Conservation (phyloP, 176 grass and related monocot genomes). For the Rhynchospora pubera region DNA sequence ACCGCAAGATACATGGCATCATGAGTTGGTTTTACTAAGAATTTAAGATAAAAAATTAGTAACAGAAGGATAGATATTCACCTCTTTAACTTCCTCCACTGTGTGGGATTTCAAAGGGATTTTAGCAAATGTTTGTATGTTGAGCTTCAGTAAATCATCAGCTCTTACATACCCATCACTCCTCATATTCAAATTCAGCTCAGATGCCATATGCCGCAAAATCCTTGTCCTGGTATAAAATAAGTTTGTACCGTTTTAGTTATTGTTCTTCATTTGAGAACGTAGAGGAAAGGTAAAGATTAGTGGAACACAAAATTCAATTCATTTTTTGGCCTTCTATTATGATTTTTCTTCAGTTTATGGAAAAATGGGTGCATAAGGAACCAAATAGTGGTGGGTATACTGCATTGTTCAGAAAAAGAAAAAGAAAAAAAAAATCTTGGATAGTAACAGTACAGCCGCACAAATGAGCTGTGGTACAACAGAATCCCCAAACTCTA, state of each 20-base stretch:
- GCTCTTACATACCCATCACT: constrained; percentile 71
- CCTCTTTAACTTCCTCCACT: constrained; percentile 76
- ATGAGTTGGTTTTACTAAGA: not conserved
- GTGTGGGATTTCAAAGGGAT: constrained; percentile 69
- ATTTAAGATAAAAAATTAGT: not conserved
- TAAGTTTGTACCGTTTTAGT: not conserved
- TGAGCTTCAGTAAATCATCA: constrained; percentile 53
- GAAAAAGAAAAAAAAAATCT: no score
- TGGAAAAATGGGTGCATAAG: not conserved
- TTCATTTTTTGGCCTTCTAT: not conserved
- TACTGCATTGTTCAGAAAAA: not conserved
- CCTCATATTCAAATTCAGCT: constrained; percentile 68
- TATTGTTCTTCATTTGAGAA: not conserved
- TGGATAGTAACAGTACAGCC: no score
- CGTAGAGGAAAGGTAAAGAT: not conserved
- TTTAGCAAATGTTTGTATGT: constrained; percentile 49
- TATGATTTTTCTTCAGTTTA: not conserved
- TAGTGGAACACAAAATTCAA: not conserved
- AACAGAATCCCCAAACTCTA: no score
- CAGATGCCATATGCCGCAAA: constrained; percentile 78
- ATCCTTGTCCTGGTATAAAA: constrained; percentile 43
- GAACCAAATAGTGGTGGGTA: no score
- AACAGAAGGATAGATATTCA: constrained; percentile 3
- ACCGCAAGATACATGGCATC: not conserved
- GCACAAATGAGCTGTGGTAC: no score